These are phyloP conservation scores for Paramecium caudatum DNA, from an alignment of 73 alveolate species.

Conservation along the genomic window DNA sequence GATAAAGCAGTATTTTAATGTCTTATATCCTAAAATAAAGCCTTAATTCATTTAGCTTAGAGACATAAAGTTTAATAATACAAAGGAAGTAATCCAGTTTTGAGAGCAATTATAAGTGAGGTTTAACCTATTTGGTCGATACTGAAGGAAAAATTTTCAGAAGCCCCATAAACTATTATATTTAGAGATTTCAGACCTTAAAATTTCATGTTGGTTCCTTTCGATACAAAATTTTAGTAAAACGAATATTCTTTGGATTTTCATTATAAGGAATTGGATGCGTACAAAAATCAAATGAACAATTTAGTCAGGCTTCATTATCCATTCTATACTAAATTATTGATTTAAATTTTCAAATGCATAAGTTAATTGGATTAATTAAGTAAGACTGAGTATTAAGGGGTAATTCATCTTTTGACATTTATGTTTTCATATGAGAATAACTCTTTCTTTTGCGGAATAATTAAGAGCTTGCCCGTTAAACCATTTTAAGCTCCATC, in stretches of 20 bases:
- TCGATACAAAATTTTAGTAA: background rate
- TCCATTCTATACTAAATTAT: slow-evolving; percentile 45
- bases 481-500: slow-evolving; percentile 7
- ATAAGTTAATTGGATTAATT: background rate
- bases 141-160: background rate
- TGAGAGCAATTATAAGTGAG: background rate
- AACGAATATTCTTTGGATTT: background rate
- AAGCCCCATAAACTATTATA: background rate
- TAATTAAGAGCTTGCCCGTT: background rate
- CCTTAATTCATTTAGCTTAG: background rate
- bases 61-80: background rate
- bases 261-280: background rate
- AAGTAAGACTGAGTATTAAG: slow-evolving; percentile 7
- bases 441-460: slow-evolving; percentile 21
- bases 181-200: slow-evolving; percentile 25
- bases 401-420: slow-evolving; percentile 19
- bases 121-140: background rate
- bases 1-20: slow-evolving; percentile 3
- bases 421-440: slow-evolving; percentile 25
- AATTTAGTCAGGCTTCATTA: background rate
- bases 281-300: background rate
- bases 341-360: background rate
- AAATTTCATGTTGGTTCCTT: background rate
- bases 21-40: background rate
- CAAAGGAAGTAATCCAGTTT: background rate